A percentile compares a stretch with the other conserved stretches of the same genome.
Evolutionary conservation across 257 asterid genomes (phyloP).

Genomic region (Forsythia viridissima): DNA sequence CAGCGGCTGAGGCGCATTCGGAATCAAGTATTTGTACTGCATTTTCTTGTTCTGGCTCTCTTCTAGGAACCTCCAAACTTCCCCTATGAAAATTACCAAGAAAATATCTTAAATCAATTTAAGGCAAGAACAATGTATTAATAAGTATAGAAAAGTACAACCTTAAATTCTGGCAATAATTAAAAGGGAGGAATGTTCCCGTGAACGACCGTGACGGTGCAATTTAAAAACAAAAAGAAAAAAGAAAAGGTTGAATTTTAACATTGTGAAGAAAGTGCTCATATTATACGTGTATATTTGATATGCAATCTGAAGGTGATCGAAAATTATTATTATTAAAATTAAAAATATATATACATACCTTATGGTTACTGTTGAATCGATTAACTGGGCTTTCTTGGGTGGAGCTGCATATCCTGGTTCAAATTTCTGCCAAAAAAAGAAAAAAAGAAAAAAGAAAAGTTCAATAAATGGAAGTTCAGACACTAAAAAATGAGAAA

Average conservation of each 20-base stretch:
- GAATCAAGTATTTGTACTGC: constrained; percentile 26
- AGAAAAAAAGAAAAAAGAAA: no score
- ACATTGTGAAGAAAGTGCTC: background rate
- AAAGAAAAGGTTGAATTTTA: constrained; percentile 6
- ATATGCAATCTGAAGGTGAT: background rate
- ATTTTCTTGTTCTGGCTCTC: constrained; percentile 34
- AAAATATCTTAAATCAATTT: background rate
- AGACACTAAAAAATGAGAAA: constrained; percentile 6
- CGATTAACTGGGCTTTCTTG: constrained; percentile 42
- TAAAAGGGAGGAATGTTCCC: background rate
- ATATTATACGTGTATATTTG: background rate
- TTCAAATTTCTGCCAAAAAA: constrained; percentile 71
- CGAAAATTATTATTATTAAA: background rate
- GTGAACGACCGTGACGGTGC: constrained; percentile 27
- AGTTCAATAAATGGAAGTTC: background rate
- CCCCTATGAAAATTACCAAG: constrained; percentile 31
- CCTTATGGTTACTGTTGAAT: constrained; percentile 69
- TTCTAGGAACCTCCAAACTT: constrained; percentile 49
- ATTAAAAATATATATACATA: constrained; percentile 11
- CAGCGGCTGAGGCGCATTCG: constrained; percentile 42
- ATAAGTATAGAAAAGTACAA: background rate
- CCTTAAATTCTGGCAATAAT: background rate
- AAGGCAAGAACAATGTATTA: background rate
- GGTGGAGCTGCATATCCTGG: constrained; percentile 72
- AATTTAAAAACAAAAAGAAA: constrained; percentile 3